phyloP scores from a whole-genome alignment of 768 basidiomycete species.

The Macrolepiota dolichaula region DNA sequence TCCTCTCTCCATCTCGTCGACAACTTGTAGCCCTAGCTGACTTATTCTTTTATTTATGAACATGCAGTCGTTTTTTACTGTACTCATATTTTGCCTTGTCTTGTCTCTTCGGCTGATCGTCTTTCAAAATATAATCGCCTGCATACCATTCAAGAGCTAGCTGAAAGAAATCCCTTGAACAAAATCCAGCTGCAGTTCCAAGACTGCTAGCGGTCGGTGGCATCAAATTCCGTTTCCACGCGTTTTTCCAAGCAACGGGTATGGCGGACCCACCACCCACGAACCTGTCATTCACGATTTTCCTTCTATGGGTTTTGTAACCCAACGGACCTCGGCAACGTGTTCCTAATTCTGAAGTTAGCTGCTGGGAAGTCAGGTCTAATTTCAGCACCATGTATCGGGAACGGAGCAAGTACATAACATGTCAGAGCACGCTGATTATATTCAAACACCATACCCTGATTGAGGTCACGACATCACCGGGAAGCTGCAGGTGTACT shows the following conservation, averaged over 20 bases:
- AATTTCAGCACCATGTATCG: background rate
- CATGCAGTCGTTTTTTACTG: conserved; percentile 11
- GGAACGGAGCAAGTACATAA: background rate
- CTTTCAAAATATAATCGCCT: background rate
- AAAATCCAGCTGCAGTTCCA: too few species aligned
- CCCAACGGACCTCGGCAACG: background rate
- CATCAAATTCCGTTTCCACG: background rate
- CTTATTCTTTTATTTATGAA: conserved; percentile 13
- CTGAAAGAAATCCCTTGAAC: too few species aligned
- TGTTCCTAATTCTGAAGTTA: background rate
- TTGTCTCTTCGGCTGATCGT: background rate
- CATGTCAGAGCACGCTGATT: background rate
- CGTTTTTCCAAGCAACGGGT: background rate
- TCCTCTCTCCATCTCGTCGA: conserved; percentile 12
- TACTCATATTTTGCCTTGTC: conserved; percentile 9
- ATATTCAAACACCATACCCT: background rate
- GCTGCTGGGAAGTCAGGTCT: background rate
- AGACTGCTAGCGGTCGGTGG: too few species aligned
- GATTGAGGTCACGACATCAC: background rate
- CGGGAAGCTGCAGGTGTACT: background rate
- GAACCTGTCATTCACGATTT: background rate
- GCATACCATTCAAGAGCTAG: background rate
- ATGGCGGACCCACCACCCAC: background rate
- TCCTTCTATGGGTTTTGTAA: background rate
- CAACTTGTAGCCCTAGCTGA: conserved; percentile 25